Evolutionary conservation across 2,329 filamentous ascomycete species (phyloP).

Genomic region (Scytalidium sp.): DNA sequence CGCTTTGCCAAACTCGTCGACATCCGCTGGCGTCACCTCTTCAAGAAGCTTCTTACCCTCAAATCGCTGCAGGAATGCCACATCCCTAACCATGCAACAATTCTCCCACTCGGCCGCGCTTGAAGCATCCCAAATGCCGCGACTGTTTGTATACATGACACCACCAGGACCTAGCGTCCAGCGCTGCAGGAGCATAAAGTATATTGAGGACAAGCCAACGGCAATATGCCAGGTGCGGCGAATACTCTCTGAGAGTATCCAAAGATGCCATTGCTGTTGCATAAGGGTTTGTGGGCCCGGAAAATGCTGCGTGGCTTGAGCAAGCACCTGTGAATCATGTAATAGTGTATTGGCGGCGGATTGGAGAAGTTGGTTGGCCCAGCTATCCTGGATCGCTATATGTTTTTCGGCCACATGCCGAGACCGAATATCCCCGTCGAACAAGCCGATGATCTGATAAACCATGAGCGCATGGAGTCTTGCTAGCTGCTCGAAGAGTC

Average conservation of each 20-base stretch:
- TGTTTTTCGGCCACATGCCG: neutral
- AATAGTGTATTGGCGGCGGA: neutral
- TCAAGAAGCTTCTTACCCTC: neutral
- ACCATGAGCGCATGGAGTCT: neutral
- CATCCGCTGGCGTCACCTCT: neutral
- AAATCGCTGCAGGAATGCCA: neutral
- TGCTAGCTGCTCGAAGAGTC: neutral
- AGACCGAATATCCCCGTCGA: neutral
- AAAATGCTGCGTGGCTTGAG: neutral
- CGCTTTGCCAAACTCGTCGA: neutral
- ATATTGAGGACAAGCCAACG: neutral
- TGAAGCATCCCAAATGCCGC: neutral
- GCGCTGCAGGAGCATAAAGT: neutral
- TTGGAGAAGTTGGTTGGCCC: neutral
- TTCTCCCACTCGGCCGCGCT: neutral
- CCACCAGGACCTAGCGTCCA: neutral
- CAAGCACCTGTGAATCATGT: neutral
- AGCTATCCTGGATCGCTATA: neutral
- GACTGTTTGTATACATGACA: neutral
- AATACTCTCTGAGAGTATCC: neutral
- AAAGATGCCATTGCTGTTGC: neutral
- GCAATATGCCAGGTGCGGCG: neutral
- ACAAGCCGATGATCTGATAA: neutral
- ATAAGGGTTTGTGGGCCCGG: neutral
- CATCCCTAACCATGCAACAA: neutral